phyloP scores from a whole-genome alignment of 257 asterid genomes.

The Nicotiana tabacum region DNA sequence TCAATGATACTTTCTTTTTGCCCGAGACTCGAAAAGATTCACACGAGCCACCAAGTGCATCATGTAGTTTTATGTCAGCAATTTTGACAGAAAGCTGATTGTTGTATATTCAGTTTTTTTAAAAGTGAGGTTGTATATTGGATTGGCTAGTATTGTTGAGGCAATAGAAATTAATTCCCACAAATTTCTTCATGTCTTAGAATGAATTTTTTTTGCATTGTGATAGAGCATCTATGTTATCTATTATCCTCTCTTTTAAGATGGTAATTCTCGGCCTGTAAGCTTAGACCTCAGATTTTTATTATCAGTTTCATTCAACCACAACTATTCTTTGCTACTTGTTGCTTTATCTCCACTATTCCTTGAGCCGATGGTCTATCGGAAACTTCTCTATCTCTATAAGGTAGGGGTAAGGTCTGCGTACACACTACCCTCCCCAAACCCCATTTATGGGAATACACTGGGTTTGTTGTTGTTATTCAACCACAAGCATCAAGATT shows the following conservation, averaged over 20 bases:
- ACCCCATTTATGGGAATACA: too few relatives aligned
- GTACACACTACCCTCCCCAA: too few relatives aligned
- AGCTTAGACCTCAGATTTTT: too few relatives aligned
- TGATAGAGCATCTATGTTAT: background rate
- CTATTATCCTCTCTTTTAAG: background rate
- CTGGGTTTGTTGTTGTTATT: too few relatives aligned
- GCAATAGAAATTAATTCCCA: background rate
- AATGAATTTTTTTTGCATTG: background rate
- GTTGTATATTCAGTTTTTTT: background rate
- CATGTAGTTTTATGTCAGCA: background rate
- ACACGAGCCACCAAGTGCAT: background rate
- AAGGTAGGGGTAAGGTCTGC: too few relatives aligned
- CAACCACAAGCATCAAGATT: too few relatives aligned
- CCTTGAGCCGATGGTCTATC: too few relatives aligned
- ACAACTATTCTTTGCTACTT: too few relatives aligned
- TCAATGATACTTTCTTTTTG: background rate
- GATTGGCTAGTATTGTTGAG: background rate
- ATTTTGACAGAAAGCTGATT: slow-evolving; percentile 5
- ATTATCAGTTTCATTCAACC: too few relatives aligned
- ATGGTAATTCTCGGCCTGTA: background rate
- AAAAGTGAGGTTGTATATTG: slow-evolving; percentile 4
- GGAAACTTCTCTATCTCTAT: too few relatives aligned
- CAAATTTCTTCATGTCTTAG: background rate
- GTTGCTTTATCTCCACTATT: too few relatives aligned
- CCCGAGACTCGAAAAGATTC: background rate